Percentiles rank a stretch among this genome's conserved stretches.
phyloP scores from a whole-genome alignment of 176 grass and related monocot species.

The Phyllostachys edulis region DNA sequence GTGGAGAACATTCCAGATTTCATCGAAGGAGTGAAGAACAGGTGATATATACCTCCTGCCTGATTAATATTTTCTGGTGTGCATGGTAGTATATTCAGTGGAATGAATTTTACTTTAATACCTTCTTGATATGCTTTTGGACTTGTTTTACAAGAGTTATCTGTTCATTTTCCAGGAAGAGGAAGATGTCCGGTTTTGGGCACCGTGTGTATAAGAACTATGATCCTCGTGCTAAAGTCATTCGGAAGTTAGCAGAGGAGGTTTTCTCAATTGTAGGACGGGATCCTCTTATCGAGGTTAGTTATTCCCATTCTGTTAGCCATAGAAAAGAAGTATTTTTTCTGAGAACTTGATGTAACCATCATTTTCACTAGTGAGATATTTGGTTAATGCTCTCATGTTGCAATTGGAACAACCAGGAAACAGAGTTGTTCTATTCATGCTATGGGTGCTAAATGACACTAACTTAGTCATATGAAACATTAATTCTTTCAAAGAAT shows the following conservation, averaged over 20 bases:
- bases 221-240: conserved; percentile 95
- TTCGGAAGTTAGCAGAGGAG: conserved; percentile 89
- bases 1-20: conserved; percentile 91
- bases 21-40: conserved; percentile 96
- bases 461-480: conserved; percentile 7
- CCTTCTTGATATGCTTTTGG: neutral
- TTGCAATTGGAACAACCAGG: neutral
- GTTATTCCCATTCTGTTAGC: conserved; percentile 1
- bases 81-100: neutral
- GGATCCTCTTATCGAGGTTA: conserved; percentile 94
- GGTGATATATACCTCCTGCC: conserved; percentile 40
- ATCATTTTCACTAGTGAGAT: neutral
- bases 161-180: conserved; percentile 57
- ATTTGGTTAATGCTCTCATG: conserved; percentile 1
- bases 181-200: conserved; percentile 94
- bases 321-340: conserved; percentile 4
- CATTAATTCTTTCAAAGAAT: neutral
- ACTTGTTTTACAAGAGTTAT: conserved; percentile 17
- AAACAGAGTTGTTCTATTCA: neutral
- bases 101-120: neutral
- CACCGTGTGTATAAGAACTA: conserved; percentile 99
- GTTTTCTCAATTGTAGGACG: conserved; percentile 94
- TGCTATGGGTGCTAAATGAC: neutral
- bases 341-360: neutral
- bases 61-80: conserved; percentile 2